These are phyloP conservation scores for Ceratocystis variospora DNA, from an alignment of 2,329 filamentous ascomycete species.

Conservation along the genomic window DNA sequence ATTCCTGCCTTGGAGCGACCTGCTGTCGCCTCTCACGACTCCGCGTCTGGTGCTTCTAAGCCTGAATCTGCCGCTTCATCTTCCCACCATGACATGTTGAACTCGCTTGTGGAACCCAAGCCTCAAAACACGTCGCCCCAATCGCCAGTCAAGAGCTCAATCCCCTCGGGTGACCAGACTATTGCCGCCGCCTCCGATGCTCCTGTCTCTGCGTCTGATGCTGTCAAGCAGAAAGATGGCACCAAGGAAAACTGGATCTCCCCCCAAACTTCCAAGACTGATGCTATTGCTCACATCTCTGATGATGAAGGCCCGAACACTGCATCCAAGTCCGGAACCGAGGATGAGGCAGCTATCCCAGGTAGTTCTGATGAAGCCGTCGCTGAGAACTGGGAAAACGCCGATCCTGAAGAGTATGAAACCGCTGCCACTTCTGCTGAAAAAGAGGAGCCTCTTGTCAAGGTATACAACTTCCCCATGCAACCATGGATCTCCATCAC, in stretches of 20 bases:
- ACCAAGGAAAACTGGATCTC: constrained; percentile 6
- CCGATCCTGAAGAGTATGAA: constrained; percentile 57
- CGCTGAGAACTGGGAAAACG: constrained; percentile 86
- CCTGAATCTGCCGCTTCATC: constrained; percentile 4
- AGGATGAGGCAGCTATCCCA: constrained; percentile 3
- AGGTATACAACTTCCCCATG: constrained; percentile 92
- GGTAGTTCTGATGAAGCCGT: constrained; percentile 27
- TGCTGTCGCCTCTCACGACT: not conserved
- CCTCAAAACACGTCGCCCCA: constrained; percentile 9
- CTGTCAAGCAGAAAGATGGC: not conserved
- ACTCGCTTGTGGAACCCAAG: constrained; percentile 19
- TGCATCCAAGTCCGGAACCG: constrained; percentile 14
- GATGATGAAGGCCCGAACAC: constrained; percentile 20
- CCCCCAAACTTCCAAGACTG: not conserved
- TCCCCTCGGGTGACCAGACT: constrained; percentile 6
- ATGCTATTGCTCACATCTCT: not conserved
- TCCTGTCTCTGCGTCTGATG: not conserved
- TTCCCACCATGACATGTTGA: constrained; percentile 9
- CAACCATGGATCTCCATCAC: constrained; percentile 87
- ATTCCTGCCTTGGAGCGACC: constrained; percentile 8
- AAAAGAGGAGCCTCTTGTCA: constrained; percentile 33
- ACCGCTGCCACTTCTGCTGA: constrained; percentile 38
- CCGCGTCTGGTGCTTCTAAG: not conserved
- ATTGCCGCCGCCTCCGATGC: not conserved
- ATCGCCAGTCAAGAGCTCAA: constrained; percentile 5